phyloP scores from a whole-genome alignment of 2,329 filamentous ascomycete species.

The Lachnellula hyalina region DNA sequence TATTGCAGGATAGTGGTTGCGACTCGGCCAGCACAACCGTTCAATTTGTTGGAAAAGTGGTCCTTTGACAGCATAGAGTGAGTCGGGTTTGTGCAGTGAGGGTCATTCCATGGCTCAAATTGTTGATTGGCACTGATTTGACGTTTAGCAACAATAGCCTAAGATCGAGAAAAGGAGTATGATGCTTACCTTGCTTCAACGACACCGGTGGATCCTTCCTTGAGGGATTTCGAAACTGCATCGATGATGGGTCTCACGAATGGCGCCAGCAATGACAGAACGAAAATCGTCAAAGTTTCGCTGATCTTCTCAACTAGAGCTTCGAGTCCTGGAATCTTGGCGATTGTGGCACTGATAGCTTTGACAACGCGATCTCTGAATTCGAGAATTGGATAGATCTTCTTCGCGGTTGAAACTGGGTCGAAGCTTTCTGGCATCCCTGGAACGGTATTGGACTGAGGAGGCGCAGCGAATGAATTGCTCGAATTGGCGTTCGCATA shows the following conservation, averaged over 20 bases:
- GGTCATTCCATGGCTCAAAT: constrained; percentile 74
- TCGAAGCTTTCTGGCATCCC: constrained; percentile 75
- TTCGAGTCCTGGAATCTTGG: constrained; percentile 89
- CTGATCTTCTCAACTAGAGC: constrained; percentile 88
- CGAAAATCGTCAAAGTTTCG: constrained; percentile 86
- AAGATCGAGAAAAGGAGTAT: not conserved
- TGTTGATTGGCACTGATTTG: constrained; percentile 58
- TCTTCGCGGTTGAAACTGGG: constrained; percentile 65
- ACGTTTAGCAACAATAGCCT: not conserved
- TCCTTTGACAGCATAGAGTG: constrained; percentile 82
- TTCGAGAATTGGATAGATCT: constrained; percentile 91
- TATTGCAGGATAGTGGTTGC: constrained; percentile 78
- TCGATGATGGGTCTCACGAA: constrained; percentile 91
- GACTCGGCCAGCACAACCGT: constrained; percentile 69
- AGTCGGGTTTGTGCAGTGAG: constrained; percentile 69
- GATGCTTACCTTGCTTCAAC: constrained; percentile 47
- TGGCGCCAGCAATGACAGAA: constrained; percentile 84
- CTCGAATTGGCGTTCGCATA: constrained; percentile 43
- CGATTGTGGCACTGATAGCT: constrained; percentile 75
- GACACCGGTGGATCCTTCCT: constrained; percentile 73
- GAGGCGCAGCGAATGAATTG: constrained; percentile 21
- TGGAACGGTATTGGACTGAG: constrained; percentile 47
- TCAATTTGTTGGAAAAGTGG: constrained; percentile 75
- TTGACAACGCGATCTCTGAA: constrained; percentile 94
- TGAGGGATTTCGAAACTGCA: constrained; percentile 75